A percentile compares a stretch with the other conserved stretches of the same genome.
These are phyloP conservation scores for Entophlyctis luteolus DNA, from an alignment of 192 early-diverging fungal genomes.

Conservation along the genomic window DNA sequence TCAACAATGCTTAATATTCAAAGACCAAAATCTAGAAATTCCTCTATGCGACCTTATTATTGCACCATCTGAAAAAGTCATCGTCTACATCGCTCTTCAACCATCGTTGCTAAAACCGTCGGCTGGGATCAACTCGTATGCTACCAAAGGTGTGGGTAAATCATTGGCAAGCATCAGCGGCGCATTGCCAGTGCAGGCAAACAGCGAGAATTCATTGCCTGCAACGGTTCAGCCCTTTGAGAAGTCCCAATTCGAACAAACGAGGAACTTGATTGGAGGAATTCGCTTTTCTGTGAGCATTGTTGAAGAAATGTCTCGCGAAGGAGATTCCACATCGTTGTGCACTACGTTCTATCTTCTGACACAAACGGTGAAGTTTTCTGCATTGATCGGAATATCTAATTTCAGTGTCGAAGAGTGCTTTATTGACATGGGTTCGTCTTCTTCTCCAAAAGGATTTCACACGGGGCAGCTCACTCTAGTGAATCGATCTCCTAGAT, in stretches of 20 bases:
- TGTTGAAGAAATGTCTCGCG: neutral
- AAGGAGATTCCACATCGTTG: neutral
- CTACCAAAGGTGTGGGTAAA: neutral
- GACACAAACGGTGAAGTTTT: constrained; percentile 76
- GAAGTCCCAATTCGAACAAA: constrained; percentile 8
- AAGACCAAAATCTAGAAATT: constrained; percentile 39
- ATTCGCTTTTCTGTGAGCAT: constrained; percentile 56
- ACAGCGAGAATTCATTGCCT: neutral
- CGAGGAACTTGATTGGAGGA: constrained; percentile 71
- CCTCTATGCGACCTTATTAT: constrained; percentile 49
- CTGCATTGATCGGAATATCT: constrained; percentile 75
- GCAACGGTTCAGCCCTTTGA: neutral
- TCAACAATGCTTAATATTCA: constrained; percentile 75
- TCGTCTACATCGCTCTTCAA: constrained; percentile 75
- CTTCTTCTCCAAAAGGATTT: constrained; percentile 39
- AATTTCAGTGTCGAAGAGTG: constrained; percentile 62
- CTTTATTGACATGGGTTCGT: constrained; percentile 66
- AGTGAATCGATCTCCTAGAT: constrained; percentile 61
- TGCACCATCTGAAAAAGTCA: constrained; percentile 43
- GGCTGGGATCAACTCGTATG: neutral
- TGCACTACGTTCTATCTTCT: constrained; percentile 37
- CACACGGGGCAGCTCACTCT: constrained; percentile 64
- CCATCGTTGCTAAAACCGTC: constrained; percentile 44
- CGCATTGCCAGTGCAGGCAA: neutral
- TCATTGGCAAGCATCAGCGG: constrained; percentile 7